Percentiles rank a stretch among this genome's conserved stretches.
Conservation (phyloP, 2,329 filamentous ascomycete species). For the Huntiella abstrusa region DNA sequence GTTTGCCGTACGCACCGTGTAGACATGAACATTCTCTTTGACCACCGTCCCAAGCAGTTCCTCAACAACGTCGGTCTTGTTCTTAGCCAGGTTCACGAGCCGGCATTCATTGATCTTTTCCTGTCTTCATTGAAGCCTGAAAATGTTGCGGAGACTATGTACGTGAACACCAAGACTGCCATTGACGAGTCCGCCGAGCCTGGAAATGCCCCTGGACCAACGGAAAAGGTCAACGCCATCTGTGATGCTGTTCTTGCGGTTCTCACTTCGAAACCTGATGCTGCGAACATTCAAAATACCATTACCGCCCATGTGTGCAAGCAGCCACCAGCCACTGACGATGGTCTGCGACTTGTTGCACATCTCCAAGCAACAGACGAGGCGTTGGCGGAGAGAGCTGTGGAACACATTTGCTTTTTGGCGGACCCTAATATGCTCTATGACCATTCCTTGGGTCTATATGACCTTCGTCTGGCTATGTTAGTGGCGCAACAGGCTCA, state of each 20-base stretch:
- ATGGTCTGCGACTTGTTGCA: slow-evolving; percentile 64
- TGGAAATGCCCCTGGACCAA: slow-evolving; percentile 3
- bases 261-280: slow-evolving; percentile 39
- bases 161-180: slow-evolving; percentile 56
- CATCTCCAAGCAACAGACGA: slow-evolving; percentile 49
- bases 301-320: slow-evolving; percentile 94
- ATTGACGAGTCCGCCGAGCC: slow-evolving; percentile 9
- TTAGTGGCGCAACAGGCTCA: slow-evolving; percentile 91
- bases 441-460: slow-evolving; percentile 74
- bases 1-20: slow-evolving; percentile 85
- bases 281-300: slow-evolving; percentile 62
- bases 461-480: slow-evolving; percentile 76
- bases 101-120: slow-evolving; percentile 76
- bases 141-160: slow-evolving; percentile 85
- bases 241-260: slow-evolving; percentile 66
- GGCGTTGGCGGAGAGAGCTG: slow-evolving; percentile 64
- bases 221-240: slow-evolving; percentile 63
- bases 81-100: slow-evolving; percentile 64
- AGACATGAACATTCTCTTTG: slow-evolving; percentile 93
- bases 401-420: slow-evolving; percentile 95
- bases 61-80: slow-evolving; percentile 57
- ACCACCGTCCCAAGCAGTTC: slow-evolving; percentile 78
- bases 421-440: slow-evolving; percentile 86
- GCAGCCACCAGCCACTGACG: slow-evolving; percentile 69
- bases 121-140: slow-evolving; percentile 79